Percentiles rank a stretch among this genome's conserved stretches.
phyloP scores from a whole-genome alignment of 345 rosid species.

The Linum usitatissimum region DNA sequence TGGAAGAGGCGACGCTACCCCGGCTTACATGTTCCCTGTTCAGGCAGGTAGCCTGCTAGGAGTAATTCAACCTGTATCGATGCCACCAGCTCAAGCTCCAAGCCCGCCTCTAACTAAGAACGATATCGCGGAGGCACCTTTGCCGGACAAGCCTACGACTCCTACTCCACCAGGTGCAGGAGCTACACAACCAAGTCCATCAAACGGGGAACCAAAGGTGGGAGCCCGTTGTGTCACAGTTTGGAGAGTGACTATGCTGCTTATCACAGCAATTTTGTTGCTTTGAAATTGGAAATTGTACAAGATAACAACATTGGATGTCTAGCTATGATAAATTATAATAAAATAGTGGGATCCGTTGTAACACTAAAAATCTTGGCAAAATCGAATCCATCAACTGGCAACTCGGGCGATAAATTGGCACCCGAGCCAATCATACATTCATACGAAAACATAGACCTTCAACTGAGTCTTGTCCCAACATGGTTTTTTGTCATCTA shows the following conservation, averaged over 20 bases:
- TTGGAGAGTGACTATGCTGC: neutral
- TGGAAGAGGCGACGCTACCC: slow-evolving; percentile 9
- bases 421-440: too few species aligned
- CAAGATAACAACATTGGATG: too few species aligned
- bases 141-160: slow-evolving; percentile 29
- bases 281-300: too few species aligned
- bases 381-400: too few species aligned
- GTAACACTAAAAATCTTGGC: too few species aligned
- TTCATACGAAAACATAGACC: too few species aligned
- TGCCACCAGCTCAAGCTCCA: slow-evolving; percentile 68
- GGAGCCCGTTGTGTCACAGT: neutral
- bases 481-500: neutral
- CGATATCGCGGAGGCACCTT: slow-evolving; percentile 56
- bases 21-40: slow-evolving; percentile 45
- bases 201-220: slow-evolving; percentile 18
- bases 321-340: too few species aligned
- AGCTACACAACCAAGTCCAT: slow-evolving; percentile 24
- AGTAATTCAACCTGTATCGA: slow-evolving; percentile 6
- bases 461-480: too few species aligned
- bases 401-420: too few species aligned
- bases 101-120: slow-evolving; percentile 36
- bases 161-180: slow-evolving; percentile 14
- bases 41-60: slow-evolving; percentile 36
- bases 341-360: too few species aligned
- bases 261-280: neutral